A percentile compares a stretch with the other conserved stretches of the same genome.
Evolutionary conservation across 345 rosid species (phyloP).

Genomic region (Eucalyptus marginata): DNA sequence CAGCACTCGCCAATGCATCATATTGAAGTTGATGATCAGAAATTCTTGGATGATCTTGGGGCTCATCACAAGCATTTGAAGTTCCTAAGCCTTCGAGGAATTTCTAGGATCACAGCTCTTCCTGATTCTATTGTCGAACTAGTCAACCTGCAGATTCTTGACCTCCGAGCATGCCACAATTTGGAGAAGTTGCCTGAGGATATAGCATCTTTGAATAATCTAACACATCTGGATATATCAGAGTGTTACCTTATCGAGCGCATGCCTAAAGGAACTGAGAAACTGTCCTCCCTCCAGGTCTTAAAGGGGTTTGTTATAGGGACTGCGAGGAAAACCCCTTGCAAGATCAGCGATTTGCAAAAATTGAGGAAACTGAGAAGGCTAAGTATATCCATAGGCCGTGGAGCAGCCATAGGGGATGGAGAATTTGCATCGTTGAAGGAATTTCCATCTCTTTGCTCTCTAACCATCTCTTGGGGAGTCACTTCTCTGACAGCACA

Average conservation of each 20-base stretch:
- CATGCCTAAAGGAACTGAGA: no score
- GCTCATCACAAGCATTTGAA: background rate
- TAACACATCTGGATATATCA: no score
- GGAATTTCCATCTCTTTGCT: background rate
- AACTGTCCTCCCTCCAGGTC: no score
- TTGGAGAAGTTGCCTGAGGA: no score
- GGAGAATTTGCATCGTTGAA: background rate
- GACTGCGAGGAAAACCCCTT: background rate
- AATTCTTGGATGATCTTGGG: constrained; percentile 5
- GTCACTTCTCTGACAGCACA: background rate
- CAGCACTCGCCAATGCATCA: background rate
- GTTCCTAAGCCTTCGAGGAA: no score
- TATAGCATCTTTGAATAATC: no score
- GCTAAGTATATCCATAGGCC: background rate
- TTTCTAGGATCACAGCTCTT: no score
- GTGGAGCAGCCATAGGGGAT: constrained; percentile 4
- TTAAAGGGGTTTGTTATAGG: constrained; percentile 23
- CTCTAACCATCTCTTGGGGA: background rate
- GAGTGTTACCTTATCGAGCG: no score
- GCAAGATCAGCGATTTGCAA: background rate
- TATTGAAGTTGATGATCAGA: constrained; percentile 15
- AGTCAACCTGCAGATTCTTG: fast-evolving
- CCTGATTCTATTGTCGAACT: no score
- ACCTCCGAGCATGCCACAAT: no score
- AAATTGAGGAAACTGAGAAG: background rate